Evolutionary conservation across 306 rosid species (phyloP).

Genomic region (Styphnolobium japonicum): DNA sequence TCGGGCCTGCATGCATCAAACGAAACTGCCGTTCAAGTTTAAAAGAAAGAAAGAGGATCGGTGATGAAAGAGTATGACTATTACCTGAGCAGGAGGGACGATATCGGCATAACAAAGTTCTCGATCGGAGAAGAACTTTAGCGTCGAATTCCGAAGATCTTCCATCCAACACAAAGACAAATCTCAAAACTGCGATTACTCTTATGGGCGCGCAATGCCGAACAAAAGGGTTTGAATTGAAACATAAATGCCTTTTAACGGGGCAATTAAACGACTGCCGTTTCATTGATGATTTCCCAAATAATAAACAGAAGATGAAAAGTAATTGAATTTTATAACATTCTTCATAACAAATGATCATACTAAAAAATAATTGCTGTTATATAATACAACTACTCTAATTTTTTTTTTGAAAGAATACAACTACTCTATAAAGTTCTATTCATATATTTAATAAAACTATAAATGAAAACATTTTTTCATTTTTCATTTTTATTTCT

Average conservation of each 20-base stretch:
- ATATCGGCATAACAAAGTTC: slow-evolving; percentile 73
- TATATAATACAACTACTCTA: too few species aligned
- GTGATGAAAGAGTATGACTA: not conserved
- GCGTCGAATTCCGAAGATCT: slow-evolving; percentile 35
- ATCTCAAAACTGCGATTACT: not conserved
- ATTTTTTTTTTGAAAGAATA: too few species aligned
- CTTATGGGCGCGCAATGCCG: slow-evolving; percentile 30
- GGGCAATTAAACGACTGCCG: not conserved
- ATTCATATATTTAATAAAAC: too few species aligned
- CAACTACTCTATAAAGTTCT: too few species aligned
- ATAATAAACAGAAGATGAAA: too few species aligned
- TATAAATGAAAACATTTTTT: too few species aligned
- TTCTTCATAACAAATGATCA: too few species aligned
- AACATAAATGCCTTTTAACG: not conserved
- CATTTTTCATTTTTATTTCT: too few species aligned
- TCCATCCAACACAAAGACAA: slow-evolving; percentile 37
- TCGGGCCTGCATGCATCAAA: slow-evolving; percentile 45
- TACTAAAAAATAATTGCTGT: too few species aligned
- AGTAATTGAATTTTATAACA: too few species aligned
- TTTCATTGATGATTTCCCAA: not conserved
- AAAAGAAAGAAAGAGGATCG: not conserved
- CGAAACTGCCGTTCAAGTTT: not conserved
- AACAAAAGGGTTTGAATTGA: not conserved
- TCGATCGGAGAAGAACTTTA: slow-evolving; percentile 83
- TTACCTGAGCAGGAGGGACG: slow-evolving; percentile 58